Base-by-base conservation (phyloP, 257 asterid species). In the Gardenia jasminoides region DNA sequence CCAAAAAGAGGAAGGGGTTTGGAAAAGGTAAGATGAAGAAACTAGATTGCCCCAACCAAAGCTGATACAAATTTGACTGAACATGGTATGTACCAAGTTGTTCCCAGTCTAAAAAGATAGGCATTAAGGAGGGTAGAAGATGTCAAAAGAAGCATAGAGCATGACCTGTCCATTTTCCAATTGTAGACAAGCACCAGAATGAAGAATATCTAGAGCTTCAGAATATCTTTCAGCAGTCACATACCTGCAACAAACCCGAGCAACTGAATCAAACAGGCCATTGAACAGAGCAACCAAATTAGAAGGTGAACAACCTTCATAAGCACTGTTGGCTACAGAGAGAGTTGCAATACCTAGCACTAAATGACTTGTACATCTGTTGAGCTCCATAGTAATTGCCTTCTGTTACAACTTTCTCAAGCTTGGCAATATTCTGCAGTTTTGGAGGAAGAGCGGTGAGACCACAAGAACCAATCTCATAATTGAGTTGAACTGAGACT, bases 361-460 rank as follows among this genome's bases (percentile, higher is more conserved):
- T 90, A 71, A 88, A 76, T 77, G 99, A 92, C 82, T 96, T 96
- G 67, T 93, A 91, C 98, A 96, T 91, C 89, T 96, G 99, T 81
- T 92, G 99, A 81, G 99, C 99, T 69, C 97, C 99, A 86, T 96
- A 93, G 87, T 82, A 88, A 90, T 92, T 90, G 73, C 98, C 97
- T n/a, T 90, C 94, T 31, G 91, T 90, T 6, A 88, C 92, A 61
- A 89, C 89, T 79, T 88, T 91, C 88, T 87, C 92, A 47, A 93
- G 81, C 92, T 96, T 96, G 75, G 82, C 96, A 76, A 92, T 87
- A 80, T 72, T 93, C 99, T 96, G 90, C 83, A 87, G 68, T 19
- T n/a, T n/a, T n/a, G n/a, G 46, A 41, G 17, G 15, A 4, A 33
- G 74, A 16, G 48, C 70, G 1, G 1, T 41, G 12, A 67, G 33